Conservation (phyloP, 495 filamentous ascomycete species). For the Aspergillus heteromorphus region DNA sequence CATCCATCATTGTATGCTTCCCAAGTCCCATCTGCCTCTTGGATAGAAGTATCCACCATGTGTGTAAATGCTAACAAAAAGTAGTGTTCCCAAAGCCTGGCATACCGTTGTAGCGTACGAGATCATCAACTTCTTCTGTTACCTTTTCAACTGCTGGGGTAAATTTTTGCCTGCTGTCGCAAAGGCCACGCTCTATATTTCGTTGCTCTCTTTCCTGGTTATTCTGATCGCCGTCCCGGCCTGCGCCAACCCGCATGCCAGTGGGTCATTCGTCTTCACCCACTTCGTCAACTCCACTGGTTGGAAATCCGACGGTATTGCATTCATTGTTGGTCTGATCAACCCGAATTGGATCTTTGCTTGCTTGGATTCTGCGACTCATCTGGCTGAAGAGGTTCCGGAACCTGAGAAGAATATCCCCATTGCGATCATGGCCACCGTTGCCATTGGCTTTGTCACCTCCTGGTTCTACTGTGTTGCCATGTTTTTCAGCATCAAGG, state of each 20-base stretch:
- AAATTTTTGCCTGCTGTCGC: slow-evolving; percentile 46
- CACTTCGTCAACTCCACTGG: slow-evolving; percentile 59
- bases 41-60: background rate
- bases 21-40: background rate
- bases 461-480: slow-evolving; percentile 50
- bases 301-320: slow-evolving; percentile 53
- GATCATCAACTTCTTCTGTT: slow-evolving; percentile 50
- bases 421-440: slow-evolving; percentile 53
- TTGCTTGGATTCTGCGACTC: slow-evolving; percentile 55
- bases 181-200: slow-evolving; percentile 45
- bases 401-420: slow-evolving; percentile 39
- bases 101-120: slow-evolving; percentile 50
- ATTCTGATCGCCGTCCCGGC: slow-evolving; percentile 53
- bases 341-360: slow-evolving; percentile 59
- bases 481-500: slow-evolving; percentile 56
- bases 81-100: slow-evolving; percentile 49
- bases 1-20: slow-evolving; percentile 51
- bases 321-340: slow-evolving; percentile 61
- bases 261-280: slow-evolving; percentile 55
- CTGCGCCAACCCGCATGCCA: slow-evolving; percentile 48
- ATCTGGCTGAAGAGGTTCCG: slow-evolving; percentile 60
- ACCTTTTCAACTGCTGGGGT: slow-evolving; percentile 57
- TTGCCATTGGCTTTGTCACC: slow-evolving; percentile 55
- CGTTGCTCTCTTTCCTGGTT: slow-evolving; percentile 48
- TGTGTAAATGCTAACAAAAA: slow-evolving; percentile 10